These are phyloP conservation scores for Filosporella fistucella DNA, from an alignment of 495 filamentous ascomycete species.

Conservation along the genomic window DNA sequence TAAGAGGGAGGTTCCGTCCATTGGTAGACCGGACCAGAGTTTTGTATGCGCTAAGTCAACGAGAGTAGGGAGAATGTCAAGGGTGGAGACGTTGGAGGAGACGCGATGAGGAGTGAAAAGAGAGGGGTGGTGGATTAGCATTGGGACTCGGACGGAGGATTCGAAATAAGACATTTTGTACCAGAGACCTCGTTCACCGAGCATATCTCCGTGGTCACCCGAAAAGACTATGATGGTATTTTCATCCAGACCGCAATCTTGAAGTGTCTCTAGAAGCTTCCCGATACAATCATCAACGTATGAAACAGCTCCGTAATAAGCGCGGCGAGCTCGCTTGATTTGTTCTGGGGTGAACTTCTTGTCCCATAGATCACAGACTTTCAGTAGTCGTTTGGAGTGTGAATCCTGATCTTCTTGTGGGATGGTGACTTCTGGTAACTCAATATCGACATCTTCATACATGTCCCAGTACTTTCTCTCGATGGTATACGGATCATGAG, in stretches of 20 bases:
- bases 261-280: constrained; percentile 65
- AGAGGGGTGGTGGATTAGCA: constrained; percentile 69
- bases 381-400: constrained; percentile 74
- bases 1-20: constrained; percentile 72
- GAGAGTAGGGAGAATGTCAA: constrained; percentile 82
- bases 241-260: constrained; percentile 68
- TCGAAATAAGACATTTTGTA: constrained; percentile 96
- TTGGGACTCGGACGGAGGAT: constrained; percentile 74
- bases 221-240: constrained; percentile 85
- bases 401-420: constrained; percentile 74
- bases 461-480: constrained; percentile 82
- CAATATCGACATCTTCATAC: constrained; percentile 84
- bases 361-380: constrained; percentile 76
- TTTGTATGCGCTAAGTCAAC: constrained; percentile 70
- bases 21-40: constrained; percentile 57
- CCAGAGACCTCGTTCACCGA: constrained; percentile 84
- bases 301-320: constrained; percentile 84
- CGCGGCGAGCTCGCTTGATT: constrained; percentile 70
- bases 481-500: constrained; percentile 90
- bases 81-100: constrained; percentile 71
- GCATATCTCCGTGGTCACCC: constrained; percentile 90
- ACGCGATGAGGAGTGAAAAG: constrained; percentile 65
- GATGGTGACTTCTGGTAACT: constrained; percentile 67
- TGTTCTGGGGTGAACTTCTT: constrained; percentile 73
- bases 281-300: constrained; percentile 88